Evolutionary conservation across 2,329 filamentous ascomycete genomes (phyloP).

Genomic region (Fusarium verrucosum): DNA sequence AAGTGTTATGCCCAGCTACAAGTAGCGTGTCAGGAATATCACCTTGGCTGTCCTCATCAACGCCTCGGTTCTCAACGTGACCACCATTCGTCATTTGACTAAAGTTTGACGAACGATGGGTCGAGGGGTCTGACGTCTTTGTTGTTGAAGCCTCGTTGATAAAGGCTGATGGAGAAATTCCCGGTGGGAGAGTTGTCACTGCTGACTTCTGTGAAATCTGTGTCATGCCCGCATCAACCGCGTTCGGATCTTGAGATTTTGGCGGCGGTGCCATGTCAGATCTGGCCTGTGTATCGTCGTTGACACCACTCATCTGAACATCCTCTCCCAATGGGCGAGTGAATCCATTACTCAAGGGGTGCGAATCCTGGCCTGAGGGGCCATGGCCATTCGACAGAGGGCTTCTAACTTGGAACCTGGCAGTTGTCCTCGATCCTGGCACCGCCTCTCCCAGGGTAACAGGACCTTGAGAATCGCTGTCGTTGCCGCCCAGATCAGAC

Average conservation of each 20-base stretch:
- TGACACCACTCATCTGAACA: constrained; percentile 68
- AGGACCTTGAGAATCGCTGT: constrained; percentile 64
- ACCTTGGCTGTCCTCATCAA: constrained; percentile 47
- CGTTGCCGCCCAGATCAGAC: constrained; percentile 62
- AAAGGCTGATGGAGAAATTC: constrained; percentile 66
- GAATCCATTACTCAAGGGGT: constrained; percentile 64
- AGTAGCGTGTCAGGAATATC: constrained; percentile 66
- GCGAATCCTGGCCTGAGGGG: constrained; percentile 47
- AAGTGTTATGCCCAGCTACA: constrained; percentile 57
- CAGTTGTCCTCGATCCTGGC: constrained; percentile 61
- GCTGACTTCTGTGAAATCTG: constrained; percentile 72
- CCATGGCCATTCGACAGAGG: constrained; percentile 69
- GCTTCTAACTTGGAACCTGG: constrained; percentile 66
- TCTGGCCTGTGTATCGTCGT: constrained; percentile 57
- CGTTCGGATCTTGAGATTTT: constrained; percentile 49
- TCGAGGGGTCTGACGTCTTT: constrained; percentile 81
- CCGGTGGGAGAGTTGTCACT: constrained; percentile 65
- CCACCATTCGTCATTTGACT: constrained; percentile 77
- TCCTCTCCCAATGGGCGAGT: constrained; percentile 58
- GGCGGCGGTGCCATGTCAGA: constrained; percentile 63
- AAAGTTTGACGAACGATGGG: constrained; percentile 68
- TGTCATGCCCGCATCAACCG: constrained; percentile 58
- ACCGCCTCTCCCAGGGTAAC: constrained; percentile 72
- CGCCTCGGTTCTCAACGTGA: constrained; percentile 57
- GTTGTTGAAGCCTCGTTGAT: constrained; percentile 92